phyloP scores from a whole-genome alignment of 805 yeast genomes.

The Wickerhamomyces pijperi region DNA sequence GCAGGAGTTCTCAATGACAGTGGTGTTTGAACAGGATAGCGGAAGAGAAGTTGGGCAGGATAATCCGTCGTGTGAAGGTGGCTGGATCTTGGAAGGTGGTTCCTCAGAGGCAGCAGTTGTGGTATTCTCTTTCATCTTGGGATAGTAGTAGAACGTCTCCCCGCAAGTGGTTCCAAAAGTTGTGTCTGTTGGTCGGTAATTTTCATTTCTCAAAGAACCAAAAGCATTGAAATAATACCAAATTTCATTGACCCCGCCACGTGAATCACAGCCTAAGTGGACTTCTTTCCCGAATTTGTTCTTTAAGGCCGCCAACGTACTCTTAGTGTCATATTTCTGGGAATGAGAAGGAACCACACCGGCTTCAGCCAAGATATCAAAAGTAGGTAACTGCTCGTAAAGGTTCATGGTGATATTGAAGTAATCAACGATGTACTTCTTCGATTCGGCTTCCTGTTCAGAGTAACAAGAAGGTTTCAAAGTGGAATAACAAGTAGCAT shows the following conservation, averaged over 20 bases:
- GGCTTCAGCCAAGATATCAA: conserved; percentile 9
- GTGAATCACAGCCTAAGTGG: conserved; percentile 10
- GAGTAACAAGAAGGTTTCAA: conserved; percentile 8
- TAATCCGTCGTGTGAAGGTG: too few relatives aligned
- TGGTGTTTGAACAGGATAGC: conserved; percentile 45
- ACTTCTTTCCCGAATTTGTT: conserved; percentile 7
- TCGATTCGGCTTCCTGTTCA: conserved; percentile 3
- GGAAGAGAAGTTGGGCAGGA: conserved; percentile 51
- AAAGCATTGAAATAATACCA: conserved; percentile 7
- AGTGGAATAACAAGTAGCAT: conserved; percentile 13
- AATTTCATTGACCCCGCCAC: conserved; percentile 7
- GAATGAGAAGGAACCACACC: conserved; percentile 9
- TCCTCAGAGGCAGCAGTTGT: too few relatives aligned
- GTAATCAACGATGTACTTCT: conserved; percentile 7
- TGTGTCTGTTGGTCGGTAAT: too few relatives aligned
- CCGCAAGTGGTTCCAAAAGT: too few relatives aligned
- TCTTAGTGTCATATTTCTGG: conserved; percentile 4
- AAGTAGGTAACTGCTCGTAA: conserved; percentile 7
- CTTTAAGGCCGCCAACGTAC: conserved; percentile 4
- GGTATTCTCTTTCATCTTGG: too few relatives aligned
- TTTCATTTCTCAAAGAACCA: too few relatives aligned
- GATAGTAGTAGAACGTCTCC: too few relatives aligned
- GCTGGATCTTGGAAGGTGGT: too few relatives aligned
- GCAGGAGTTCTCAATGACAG: conserved; percentile 48
- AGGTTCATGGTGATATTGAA: conserved; percentile 6